phyloP scores from a whole-genome alignment of 1,284 basidiomycete genomes.

The Dichomitus squalens region DNA sequence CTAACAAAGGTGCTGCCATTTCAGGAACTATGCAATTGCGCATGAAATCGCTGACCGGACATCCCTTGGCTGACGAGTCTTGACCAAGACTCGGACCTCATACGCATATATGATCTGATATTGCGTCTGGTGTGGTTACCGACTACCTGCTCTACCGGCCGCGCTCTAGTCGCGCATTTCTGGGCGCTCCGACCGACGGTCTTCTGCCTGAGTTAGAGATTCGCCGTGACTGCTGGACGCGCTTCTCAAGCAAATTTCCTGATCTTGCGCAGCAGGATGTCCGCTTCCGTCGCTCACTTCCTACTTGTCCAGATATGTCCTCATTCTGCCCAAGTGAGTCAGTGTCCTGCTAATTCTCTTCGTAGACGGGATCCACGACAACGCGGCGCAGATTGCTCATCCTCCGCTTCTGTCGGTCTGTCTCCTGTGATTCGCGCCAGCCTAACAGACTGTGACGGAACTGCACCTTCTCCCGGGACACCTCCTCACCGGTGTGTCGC shows the following conservation, averaged over 20 bases:
- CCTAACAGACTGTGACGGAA: too few relatives aligned
- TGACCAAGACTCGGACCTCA: not conserved
- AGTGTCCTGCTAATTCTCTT: not conserved
- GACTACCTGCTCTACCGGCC: not conserved
- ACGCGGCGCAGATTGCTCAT: not conserved
- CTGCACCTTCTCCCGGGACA: too few relatives aligned
- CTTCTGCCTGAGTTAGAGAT: not conserved
- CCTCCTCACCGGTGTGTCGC: too few relatives aligned
- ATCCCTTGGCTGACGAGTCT: not conserved
- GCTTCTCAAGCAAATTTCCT: not conserved
- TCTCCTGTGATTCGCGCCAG: too few relatives aligned
- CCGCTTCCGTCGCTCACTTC: not conserved
- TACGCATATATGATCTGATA: too few relatives aligned
- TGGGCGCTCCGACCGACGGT: not conserved
- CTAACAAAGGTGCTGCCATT: too few relatives aligned
- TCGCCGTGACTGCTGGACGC: not conserved
- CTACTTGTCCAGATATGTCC: too few relatives aligned
- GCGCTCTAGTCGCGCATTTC: not conserved
- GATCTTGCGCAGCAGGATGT: not conserved
- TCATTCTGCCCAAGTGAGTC: not conserved
- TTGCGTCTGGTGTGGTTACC: not conserved
- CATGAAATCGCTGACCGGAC: not conserved
- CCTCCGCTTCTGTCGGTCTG: too few relatives aligned
- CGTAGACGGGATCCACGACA: not conserved
- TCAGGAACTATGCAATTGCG: too few relatives aligned